phyloP scores from a whole-genome alignment of 1,284 basidiomycete genomes.

The Pseudozyma thailandica region DNA sequence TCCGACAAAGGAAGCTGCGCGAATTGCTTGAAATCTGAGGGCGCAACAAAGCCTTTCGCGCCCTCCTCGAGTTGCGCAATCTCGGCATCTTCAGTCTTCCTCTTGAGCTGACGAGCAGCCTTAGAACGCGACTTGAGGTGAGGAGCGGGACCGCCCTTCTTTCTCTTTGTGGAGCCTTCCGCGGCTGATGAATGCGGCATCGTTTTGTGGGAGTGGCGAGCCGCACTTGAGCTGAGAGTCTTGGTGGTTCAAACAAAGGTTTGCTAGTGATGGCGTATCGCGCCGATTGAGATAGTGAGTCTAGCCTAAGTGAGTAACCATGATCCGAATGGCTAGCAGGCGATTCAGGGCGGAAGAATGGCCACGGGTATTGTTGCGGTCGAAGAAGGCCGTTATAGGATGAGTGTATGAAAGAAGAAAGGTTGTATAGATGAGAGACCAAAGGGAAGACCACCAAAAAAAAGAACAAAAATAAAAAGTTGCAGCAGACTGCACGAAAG shows the following conservation, averaged over 20 bases:
- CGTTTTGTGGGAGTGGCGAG: too few species aligned
- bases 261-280: too few species aligned
- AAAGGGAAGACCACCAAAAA: slow-evolving; percentile 10
- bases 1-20: slow-evolving; percentile 59
- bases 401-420: too few species aligned
- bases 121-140: slow-evolving; percentile 51
- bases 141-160: slow-evolving; percentile 32
- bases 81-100: slow-evolving; percentile 55
- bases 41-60: slow-evolving; percentile 27
- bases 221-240: neutral
- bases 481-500: neutral
- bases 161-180: slow-evolving; percentile 42
- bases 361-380: too few species aligned
- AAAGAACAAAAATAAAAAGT: slow-evolving; percentile 18
- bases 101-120: slow-evolving; percentile 57
- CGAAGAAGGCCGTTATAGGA: too few species aligned
- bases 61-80: slow-evolving; percentile 52
- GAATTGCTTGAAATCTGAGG: slow-evolving; percentile 44
- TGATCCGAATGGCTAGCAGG: neutral
- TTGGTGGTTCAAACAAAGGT: neutral
- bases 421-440: too few species aligned
- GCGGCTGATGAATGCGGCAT: slow-evolving; percentile 36
- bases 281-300: too few species aligned
- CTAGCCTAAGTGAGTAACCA: too few species aligned
- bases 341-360: neutral